These are phyloP conservation scores for Rhynchosporium graminicola DNA, from an alignment of 2,329 filamentous ascomycete genomes.

Conservation along the genomic window DNA sequence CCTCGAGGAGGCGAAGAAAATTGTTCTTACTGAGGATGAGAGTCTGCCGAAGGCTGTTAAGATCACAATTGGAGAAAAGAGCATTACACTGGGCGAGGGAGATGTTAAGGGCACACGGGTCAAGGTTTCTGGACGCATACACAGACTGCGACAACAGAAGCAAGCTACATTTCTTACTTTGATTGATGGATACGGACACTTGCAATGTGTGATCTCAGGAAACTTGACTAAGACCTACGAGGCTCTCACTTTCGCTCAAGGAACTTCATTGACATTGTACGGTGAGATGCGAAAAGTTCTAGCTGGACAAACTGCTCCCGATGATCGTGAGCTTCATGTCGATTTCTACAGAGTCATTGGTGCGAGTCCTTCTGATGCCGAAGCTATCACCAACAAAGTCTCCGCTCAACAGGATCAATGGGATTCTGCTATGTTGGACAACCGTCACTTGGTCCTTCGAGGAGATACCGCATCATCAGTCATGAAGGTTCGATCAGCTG, in stretches of 20 bases:
- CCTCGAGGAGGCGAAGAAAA: slow-evolving; percentile 81
- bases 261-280: slow-evolving; percentile 68
- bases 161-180: slow-evolving; percentile 85
- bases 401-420: slow-evolving; percentile 64
- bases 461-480: slow-evolving; percentile 68
- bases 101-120: slow-evolving; percentile 69
- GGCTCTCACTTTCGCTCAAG: slow-evolving; percentile 68
- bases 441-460: slow-evolving; percentile 70
- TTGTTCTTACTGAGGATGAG: slow-evolving; percentile 67
- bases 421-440: slow-evolving; percentile 54
- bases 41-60: slow-evolving; percentile 72
- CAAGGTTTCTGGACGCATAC: slow-evolving; percentile 78
- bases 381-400: slow-evolving; percentile 73
- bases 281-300: slow-evolving; percentile 70
- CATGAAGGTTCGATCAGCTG: slow-evolving; percentile 70
- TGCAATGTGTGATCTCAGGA: slow-evolving; percentile 81
- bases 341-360: slow-evolving; percentile 72
- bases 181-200: slow-evolving; percentile 77
- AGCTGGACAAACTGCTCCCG: slow-evolving; percentile 65
- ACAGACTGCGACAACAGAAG: slow-evolving; percentile 79
- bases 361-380: slow-evolving; percentile 69
- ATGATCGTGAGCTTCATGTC: slow-evolving; percentile 70
- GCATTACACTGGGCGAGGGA: slow-evolving; percentile 60
- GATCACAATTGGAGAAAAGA: slow-evolving; percentile 75
- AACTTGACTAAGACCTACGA: slow-evolving; percentile 78